phyloP scores from a whole-genome alignment of 208 protist species.

The Leishmania turanica region DNA sequence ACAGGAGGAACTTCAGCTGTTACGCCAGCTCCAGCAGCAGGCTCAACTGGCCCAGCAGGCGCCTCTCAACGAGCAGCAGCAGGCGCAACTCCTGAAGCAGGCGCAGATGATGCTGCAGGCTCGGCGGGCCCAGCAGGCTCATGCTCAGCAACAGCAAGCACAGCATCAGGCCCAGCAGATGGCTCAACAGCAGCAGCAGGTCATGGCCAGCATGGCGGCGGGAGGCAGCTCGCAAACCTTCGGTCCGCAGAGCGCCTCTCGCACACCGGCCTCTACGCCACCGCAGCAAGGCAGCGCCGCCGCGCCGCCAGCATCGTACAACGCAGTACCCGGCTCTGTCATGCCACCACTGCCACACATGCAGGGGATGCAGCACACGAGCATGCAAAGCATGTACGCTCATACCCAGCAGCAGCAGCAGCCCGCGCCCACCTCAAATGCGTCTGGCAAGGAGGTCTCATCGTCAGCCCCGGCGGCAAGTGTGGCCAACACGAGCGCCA shows the following conservation, averaged over 20 bases:
- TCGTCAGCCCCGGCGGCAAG: neutral
- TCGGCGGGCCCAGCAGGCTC: conserved; percentile 13
- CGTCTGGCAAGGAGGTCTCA: neutral
- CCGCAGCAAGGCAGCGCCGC: conserved; percentile 31
- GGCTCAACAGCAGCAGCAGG: conserved; percentile 14
- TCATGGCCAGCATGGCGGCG: conserved; percentile 1
- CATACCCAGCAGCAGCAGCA: conserved; percentile 11
- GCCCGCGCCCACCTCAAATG: neutral
- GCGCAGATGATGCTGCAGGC: conserved; percentile 19
- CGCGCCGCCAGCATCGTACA: conserved; percentile 12
- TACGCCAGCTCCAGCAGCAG: conserved; percentile 24
- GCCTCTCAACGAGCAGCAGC: conserved; percentile 19
- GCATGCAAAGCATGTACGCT: neutral
- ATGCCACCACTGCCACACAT: neutral
- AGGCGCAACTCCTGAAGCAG: conserved; percentile 27
- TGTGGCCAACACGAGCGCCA: neutral
- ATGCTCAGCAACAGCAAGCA: conserved; percentile 25
- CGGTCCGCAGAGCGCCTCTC: neutral
- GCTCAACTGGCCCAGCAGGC: conserved; percentile 2
- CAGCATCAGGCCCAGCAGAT: conserved; percentile 26
- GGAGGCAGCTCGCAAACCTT: conserved; percentile 4
- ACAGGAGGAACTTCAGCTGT: conserved; percentile 28
- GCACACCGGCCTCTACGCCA: conserved; percentile 20
- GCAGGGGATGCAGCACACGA: neutral
- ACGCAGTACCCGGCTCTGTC: neutral